Base-by-base conservation (phyloP, 2,329 filamentous ascomycete species). In the Hypoxylon sp. region DNA sequence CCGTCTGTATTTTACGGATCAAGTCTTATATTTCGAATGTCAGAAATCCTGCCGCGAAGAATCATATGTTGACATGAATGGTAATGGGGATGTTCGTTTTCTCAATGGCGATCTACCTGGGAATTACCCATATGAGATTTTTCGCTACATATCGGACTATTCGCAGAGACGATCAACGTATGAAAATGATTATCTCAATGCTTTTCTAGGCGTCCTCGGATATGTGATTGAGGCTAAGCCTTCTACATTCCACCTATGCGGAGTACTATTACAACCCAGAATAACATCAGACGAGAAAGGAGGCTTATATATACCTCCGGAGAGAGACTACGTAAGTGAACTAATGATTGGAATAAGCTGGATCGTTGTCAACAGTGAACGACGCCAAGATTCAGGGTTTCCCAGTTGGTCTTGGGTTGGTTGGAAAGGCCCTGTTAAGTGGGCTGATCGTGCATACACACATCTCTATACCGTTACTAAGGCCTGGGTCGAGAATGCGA, bases 11-110 rank as follows among this genome's bases (percentile, higher is more conserved):
- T 64, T 64, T 13, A 58, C 54, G 2, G 54, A 53, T 5, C 22
- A 59, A 10, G 33, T 47, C 13, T n/a, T 46, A 17, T 52, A 53
- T 19, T 64, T 59, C 5, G 47, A 59, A 47, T 64, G 61, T n/a
- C 26, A 59, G 2, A n/a, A 5, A 1, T 3, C 11, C 8, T 24
- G 10, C n/a, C 48, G 31, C 17, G 35, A 39, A 24, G 42, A 55
- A 10, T 39, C 50, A 8, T 52, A 22, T 29, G 5, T 11, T 9
- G n/a, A n/a, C 14, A 19, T 6, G 26, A 3, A 26, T 26, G 26
- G 8, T 2, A 1, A 4, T 33, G 5, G 2, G 33, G 14, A 8
- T 14, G 11, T 1, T 14, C 1, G 3, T 37, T 37, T 14, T 11
- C 4, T 37, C 11, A 37, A 37, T 10, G 33, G 33, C 1, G 3